Base-by-base conservation (phyloP, 148 eudicot species). In the Rhododendron mucronatum region DNA sequence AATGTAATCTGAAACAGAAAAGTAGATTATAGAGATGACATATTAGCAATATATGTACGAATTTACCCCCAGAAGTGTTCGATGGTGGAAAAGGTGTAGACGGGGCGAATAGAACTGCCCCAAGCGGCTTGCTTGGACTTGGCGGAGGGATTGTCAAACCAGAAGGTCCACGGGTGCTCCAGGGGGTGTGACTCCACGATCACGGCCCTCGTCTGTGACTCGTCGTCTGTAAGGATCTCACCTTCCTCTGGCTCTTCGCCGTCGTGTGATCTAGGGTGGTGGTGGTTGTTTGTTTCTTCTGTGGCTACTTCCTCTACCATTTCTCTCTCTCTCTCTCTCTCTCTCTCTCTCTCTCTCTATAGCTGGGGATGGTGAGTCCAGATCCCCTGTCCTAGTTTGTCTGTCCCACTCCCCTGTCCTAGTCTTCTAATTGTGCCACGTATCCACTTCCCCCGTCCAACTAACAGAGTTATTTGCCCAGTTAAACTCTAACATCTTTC, bases 101-200 rank as follows among this genome's bases (percentile, higher is more conserved):
- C 86, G 30, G 99, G 92, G 23, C 97, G 91, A 67, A 95, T 94
- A 12, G 94, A 91, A 41, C 92, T 91, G 3, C 99, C 98, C 99
- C 99, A 96, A 77, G 90, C 77, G 16, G 90, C 89, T 84, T 92
- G 93, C 53, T 87, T 93, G 3, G 91, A 53, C 41, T 94, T 96
- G 8, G 92, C 93, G 1, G 91, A 74, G 11, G 96, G 97, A 59
- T 92, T 93, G 82, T 96, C 99, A 86, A 96, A 96, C 98, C 98
- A 96, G 87, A 96, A 95, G 0, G 98, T 96, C 99, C 99, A 96
- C 0, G 98, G 89, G 87, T 94, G 91, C 85, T 96, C 99, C 48
- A 96, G 90, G 0, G 92, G 94, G 80, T 95, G 97, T 33, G 82
- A n/a, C 30, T 53, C 41, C 12, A 30, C 41, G 9, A 39, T 39